Percentiles rank a stretch among this genome's conserved stretches.
These are phyloP conservation scores for Grosmannia huntii DNA, from an alignment of 2,329 filamentous ascomycete genomes.

Conservation along the genomic window DNA sequence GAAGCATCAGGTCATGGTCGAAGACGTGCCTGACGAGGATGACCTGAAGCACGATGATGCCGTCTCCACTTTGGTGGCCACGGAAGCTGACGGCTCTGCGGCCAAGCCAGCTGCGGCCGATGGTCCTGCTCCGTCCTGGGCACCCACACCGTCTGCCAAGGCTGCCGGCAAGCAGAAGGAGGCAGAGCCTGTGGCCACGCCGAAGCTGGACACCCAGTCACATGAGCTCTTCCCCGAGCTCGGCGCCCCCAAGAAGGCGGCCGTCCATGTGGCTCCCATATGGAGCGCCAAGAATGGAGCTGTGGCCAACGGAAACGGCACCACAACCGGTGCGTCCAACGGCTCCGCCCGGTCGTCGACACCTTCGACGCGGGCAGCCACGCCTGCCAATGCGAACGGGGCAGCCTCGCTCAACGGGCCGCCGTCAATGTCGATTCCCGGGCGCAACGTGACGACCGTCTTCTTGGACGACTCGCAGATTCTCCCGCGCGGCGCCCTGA, in stretches of 20 bases:
- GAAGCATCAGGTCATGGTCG: constrained; percentile 59
- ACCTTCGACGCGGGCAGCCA: constrained; percentile 39
- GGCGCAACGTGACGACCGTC: constrained; percentile 67
- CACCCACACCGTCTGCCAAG: constrained; percentile 44
- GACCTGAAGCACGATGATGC: constrained; percentile 32
- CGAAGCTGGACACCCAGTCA: constrained; percentile 64
- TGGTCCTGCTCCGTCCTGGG: constrained; percentile 32
- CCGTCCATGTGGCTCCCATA: constrained; percentile 52
- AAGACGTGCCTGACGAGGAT: constrained; percentile 74
- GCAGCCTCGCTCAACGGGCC: constrained; percentile 17
- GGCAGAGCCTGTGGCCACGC: constrained; percentile 24
- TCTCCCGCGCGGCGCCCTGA: constrained; percentile 62
- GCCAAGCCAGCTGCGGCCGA: constrained; percentile 26
- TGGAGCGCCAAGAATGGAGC: constrained; percentile 61
- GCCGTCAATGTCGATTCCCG: constrained; percentile 61
- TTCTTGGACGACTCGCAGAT: constrained; percentile 64
- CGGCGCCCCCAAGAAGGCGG: constrained; percentile 55
- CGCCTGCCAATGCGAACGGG: constrained; percentile 24
- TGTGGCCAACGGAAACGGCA: constrained; percentile 39
- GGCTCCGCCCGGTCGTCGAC: constrained; percentile 48
- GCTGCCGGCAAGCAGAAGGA: constrained; percentile 57
- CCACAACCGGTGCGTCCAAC: constrained; percentile 21
- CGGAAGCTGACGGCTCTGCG: constrained; percentile 36
- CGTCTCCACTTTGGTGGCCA: constrained; percentile 33
- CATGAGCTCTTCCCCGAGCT: constrained; percentile 92